Base-by-base conservation (phyloP, 306 rosid species). In the Glycine tomentella region DNA sequence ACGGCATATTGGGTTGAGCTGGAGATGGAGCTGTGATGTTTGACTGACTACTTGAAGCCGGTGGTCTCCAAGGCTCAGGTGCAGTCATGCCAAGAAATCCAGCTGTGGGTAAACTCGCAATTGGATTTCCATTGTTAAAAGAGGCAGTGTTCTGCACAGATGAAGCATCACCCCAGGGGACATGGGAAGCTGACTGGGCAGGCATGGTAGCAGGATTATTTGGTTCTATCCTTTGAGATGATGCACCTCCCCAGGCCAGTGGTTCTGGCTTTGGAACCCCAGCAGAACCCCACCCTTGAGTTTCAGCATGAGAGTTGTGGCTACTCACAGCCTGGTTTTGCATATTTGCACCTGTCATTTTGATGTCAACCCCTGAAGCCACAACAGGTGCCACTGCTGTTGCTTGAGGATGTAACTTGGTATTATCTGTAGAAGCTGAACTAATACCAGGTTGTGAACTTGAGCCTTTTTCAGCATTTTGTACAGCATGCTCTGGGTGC, bases 61-160 rank as follows among this genome's bases (percentile, higher is more conserved):
- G 88, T 45, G 96, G 91, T 82, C 97, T 90, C 98, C 97, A 89
- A 34, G 87, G 75, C 77, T 91, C 93, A 11, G 97, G 72, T 51
- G 90, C 82, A 20, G 84, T 86, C 76, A 82, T 84, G 74, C 85
- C 81, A 0, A 86, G 55, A 83, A 87, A 86, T 57, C 88, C 88
- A 8, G 87, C 38, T 0, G 82, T 14, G 15, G 92, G 78, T 49
- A 87, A 90, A 82, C 69, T 88, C 49, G 87, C 90, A 53, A 82
- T 76, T 15, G 87, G 79, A 85, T 83, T 92, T 68, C 92, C 98
- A 6, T 86, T 31, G 82, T 62, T 84, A 84, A 82, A 84, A 4
- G 89, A 42, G 53, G 85, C 69, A 76, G 90, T 58, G 81, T 80
- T 87, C 73, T 90, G 94, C 76, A 84, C 74, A 79, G 92, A 79